phyloP scores from a whole-genome alignment of 2,329 filamentous ascomycete genomes.

The Hirsutella minnesotensis region DNA sequence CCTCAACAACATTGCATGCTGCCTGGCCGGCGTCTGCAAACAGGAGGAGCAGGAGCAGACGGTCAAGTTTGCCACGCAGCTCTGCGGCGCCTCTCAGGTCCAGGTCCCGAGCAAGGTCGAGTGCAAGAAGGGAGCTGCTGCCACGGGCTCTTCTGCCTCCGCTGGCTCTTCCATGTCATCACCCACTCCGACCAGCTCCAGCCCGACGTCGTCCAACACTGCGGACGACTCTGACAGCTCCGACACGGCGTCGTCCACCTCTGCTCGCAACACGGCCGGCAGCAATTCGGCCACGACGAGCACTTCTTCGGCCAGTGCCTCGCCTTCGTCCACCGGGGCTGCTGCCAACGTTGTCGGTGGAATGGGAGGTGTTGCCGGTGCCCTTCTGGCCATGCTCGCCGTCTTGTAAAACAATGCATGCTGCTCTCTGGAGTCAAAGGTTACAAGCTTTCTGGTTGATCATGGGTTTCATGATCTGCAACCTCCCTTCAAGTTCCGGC shows the following conservation, averaged over 20 bases:
- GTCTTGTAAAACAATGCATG: slow-evolving; percentile 11
- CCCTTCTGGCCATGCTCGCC: slow-evolving; percentile 15
- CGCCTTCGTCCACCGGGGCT: slow-evolving; percentile 3
- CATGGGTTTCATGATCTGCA: too few relatives aligned
- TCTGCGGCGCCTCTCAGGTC: slow-evolving; percentile 25
- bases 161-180: too few relatives aligned
- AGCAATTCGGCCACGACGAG: background rate
- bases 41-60: slow-evolving; percentile 18
- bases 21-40: slow-evolving; percentile 23
- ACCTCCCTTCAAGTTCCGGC: too few relatives aligned
- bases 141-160: too few relatives aligned
- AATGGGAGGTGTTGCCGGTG: slow-evolving; percentile 12
- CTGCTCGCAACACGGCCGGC: background rate
- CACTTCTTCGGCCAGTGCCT: background rate
- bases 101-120: slow-evolving; percentile 22
- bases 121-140: slow-evolving; percentile 15
- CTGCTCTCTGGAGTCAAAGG: background rate
- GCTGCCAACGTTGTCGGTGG: slow-evolving; percentile 4
- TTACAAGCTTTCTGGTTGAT: background rate
- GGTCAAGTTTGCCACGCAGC: slow-evolving; percentile 23
- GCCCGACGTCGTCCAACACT: background rate
- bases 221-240: too few relatives aligned
- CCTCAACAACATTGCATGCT: slow-evolving; percentile 29
- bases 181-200: too few relatives aligned
- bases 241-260: background rate